These are phyloP conservation scores for Paraphaeosphaeria sporulosa DNA, from an alignment of 2,329 filamentous ascomycete genomes.

Conservation along the genomic window DNA sequence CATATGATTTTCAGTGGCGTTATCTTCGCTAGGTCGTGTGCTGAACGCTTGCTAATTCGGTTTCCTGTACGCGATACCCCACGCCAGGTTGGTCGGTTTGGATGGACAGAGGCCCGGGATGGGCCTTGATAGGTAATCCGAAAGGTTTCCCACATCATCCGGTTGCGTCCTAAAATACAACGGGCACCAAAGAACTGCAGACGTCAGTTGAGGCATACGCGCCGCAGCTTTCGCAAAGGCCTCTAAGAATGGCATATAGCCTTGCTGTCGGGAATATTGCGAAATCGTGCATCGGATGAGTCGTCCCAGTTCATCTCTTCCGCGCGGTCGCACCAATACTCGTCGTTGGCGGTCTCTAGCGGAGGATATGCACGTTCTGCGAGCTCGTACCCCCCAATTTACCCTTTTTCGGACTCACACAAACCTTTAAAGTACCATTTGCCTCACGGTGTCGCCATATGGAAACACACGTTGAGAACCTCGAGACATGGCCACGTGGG, in stretches of 20 bases:
- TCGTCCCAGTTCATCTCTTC: slow-evolving; percentile 11
- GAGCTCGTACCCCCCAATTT: slow-evolving; percentile 11
- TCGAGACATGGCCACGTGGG: slow-evolving; percentile 21
- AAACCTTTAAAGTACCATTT: slow-evolving; percentile 25
- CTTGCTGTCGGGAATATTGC: slow-evolving; percentile 20
- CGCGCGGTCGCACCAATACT: background rate
- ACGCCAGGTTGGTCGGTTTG: too few relatives aligned
- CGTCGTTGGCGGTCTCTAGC: slow-evolving; percentile 16
- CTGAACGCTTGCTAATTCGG: too few relatives aligned
- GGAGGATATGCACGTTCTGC: slow-evolving; percentile 17
- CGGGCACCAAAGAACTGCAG: background rate
- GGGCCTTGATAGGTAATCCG: too few relatives aligned
- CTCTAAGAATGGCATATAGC: slow-evolving; percentile 24
- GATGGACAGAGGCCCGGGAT: too few relatives aligned
- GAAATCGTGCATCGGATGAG: slow-evolving; percentile 17
- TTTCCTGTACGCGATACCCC: too few relatives aligned
- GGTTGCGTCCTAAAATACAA: background rate
- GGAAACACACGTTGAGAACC: slow-evolving; percentile 17
- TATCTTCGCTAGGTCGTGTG: too few relatives aligned
- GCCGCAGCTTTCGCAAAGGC: slow-evolving; percentile 27
- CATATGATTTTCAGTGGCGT: too few relatives aligned
- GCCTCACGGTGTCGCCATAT: slow-evolving; percentile 19
- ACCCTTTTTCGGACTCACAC: background rate
- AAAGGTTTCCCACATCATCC: background rate
- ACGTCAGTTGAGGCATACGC: slow-evolving; percentile 17